A percentile compares a stretch with the other conserved stretches of the same genome.
These are phyloP conservation scores for Backusella liffmaniae DNA, from an alignment of 192 early-diverging fungal species.

Conservation along the genomic window DNA sequence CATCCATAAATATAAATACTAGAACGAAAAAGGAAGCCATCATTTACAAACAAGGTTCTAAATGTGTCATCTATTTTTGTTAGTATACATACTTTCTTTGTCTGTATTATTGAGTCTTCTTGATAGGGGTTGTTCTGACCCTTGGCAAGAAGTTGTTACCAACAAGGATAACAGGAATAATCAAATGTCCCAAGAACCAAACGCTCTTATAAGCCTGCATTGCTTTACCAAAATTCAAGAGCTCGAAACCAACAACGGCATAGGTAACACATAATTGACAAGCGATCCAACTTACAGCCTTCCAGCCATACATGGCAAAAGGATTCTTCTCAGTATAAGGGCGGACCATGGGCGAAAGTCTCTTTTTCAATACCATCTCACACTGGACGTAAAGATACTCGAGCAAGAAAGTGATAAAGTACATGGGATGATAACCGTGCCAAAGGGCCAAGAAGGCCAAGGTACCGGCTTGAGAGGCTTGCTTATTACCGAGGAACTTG, in stretches of 20 bases:
- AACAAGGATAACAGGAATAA: conserved; percentile 15
- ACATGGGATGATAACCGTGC: conserved; percentile 61
- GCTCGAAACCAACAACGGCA: conserved; percentile 49
- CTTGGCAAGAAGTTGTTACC: conserved; percentile 11
- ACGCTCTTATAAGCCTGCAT: conserved; percentile 30
- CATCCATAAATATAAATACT: neutral
- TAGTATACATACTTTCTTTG: neutral
- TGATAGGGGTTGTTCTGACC: neutral
- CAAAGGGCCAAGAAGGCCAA: conserved; percentile 60
- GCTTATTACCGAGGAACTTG: conserved; percentile 55
- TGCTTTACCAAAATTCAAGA: conserved; percentile 31
- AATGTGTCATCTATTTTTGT: neutral
- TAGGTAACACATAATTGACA: conserved; percentile 48
- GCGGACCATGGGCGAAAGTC: conserved; percentile 32
- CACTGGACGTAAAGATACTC: conserved; percentile 58
- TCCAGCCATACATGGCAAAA: conserved; percentile 26
- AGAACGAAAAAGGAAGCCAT: neutral
- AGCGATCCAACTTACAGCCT: conserved; percentile 38
- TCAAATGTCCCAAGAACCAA: conserved; percentile 34
- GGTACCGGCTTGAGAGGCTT: conserved; percentile 43
- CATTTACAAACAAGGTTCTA: neutral
- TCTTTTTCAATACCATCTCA: conserved; percentile 39
- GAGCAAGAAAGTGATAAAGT: conserved; percentile 54
- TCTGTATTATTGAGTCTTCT: conserved; percentile 12
- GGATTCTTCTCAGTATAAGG: conserved; percentile 33